Evolutionary conservation across 306 rosid genomes (phyloP), one percentile per base, ranked within the genome.

Genomic region (Elaeagnus macrophylla): DNA sequence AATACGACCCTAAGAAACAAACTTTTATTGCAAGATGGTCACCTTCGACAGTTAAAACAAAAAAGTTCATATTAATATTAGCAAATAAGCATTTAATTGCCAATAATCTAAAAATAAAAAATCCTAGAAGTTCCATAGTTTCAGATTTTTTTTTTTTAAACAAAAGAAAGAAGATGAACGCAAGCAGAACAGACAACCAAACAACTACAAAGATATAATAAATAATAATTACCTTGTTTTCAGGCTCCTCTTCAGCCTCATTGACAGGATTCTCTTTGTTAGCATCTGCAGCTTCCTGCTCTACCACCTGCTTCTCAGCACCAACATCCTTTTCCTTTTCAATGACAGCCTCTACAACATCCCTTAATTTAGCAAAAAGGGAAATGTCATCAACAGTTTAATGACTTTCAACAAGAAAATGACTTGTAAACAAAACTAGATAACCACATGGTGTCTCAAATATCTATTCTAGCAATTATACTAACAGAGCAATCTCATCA

Each of bases 211-310:
- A 4, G 14, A 45, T 12, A 9, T 9, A 39, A 15, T 7, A 39
- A 36, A 57, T 7, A 36, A 10, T 32, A 8, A 9, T 36, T 39
- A 93, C 99, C 95, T 87, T 87, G 20, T 93, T 96, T 70, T 93
- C 96, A 0, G 82, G 77, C 71, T 93, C 94, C 68, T 87, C 89
- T 64, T 81, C 95, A 0, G 79, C 39, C 64, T 84, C 96, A 43
- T 71, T 67, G 20, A 57, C 79, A 52, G 87, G 72, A 37, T 15
- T 75, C 37, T 93, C 99, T 78, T 87, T 93, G 76, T 66, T 93
- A 48, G 68, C 93, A 56, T 82, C 86, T 0, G 70, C 65, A 15
- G 45, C 77, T 17, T 65, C 87, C 15, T 76, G 85, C 63, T 80
- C 95, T 36, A 51, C 77, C 18, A 59, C 53, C 45, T 68, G 87